phyloP scores from a whole-genome alignment of 352 stramenopile genomes.

The Peronosclerospora sorghi region DNA sequence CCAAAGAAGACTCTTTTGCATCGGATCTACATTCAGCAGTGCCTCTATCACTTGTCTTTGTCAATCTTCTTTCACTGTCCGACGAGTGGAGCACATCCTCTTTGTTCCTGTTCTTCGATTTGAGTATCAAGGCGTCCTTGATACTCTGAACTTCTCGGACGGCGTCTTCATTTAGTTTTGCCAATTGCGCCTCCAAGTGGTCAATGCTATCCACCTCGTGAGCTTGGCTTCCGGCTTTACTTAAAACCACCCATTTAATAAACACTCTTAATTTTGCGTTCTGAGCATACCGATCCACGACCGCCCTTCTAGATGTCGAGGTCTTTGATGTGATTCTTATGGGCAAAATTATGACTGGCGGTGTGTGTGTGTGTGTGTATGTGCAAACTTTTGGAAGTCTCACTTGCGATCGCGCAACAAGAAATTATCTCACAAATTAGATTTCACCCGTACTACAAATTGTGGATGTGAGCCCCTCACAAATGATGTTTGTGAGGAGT shows the following conservation, averaged over 20 bases:
- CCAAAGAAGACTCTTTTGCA: conserved; percentile 8
- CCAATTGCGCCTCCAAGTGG: conserved; percentile 42
- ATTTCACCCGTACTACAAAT: too few species aligned
- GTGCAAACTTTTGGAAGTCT: too few species aligned
- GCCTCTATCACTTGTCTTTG: conserved; percentile 3
- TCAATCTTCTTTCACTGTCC: conserved; percentile 6
- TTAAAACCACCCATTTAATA: too few species aligned
- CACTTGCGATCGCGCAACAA: too few species aligned
- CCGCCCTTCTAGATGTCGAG: conserved; percentile 30
- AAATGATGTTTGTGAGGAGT: too few species aligned
- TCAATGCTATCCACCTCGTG: conserved; percentile 51
- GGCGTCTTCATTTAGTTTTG: conserved; percentile 45
- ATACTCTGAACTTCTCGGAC: conserved; percentile 51
- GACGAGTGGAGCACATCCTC: conserved; percentile 11
- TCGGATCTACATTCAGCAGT: conserved; percentile 10
- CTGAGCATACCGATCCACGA: conserved; percentile 34
- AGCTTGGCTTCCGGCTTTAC: conserved; percentile 24
- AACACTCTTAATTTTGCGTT: too few species aligned
- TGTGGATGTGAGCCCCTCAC: too few species aligned
- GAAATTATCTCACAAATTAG: too few species aligned
- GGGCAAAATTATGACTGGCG: too few species aligned
- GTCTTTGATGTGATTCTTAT: conserved; percentile 23
- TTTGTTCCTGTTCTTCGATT: conserved; percentile 24
- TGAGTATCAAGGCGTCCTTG: conserved; percentile 36
- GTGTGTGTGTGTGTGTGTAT: too few species aligned